phyloP scores from a whole-genome alignment of 768 basidiomycete species.

The Termitomyces bulborhizus region DNA sequence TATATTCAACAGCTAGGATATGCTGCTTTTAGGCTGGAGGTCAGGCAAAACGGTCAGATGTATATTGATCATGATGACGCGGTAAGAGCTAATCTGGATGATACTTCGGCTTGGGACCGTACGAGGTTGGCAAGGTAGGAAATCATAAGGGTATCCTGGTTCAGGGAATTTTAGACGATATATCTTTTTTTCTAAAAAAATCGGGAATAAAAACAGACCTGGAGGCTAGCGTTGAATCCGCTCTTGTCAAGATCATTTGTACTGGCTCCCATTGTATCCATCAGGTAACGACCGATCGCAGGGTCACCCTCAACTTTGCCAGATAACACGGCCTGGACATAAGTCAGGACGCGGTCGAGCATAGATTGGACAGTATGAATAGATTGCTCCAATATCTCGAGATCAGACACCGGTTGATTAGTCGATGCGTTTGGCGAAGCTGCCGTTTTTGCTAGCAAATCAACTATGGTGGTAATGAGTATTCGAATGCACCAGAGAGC shows the following conservation, averaged over 20 bases:
- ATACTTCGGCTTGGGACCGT: conserved; percentile 89
- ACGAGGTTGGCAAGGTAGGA: conserved; percentile 93
- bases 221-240: conserved; percentile 69
- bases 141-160: conserved; percentile 87
- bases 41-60: conserved; percentile 1
- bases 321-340: conserved; percentile 74
- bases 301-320: conserved; percentile 79
- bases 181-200: conserved; percentile 1
- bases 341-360: conserved; percentile 80
- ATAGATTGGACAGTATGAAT: conserved; percentile 65
- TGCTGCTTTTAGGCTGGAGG: neutral
- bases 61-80: conserved; percentile 32
- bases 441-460: conserved; percentile 56
- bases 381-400: conserved; percentile 72
- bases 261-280: conserved; percentile 78
- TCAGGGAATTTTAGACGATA: conserved; percentile 14
- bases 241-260: conserved; percentile 66
- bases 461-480: conserved; percentile 43
- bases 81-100: conserved; percentile 77
- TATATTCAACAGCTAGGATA: conserved; percentile 81
- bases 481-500: neutral
- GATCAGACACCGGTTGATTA: conserved; percentile 56
- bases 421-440: conserved; percentile 39
- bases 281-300: conserved; percentile 84
- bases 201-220: conserved; percentile 35